Conservation (phyloP, 228 moss, liverwort and hornwort species). For the Sphagnum fallax region DNA sequence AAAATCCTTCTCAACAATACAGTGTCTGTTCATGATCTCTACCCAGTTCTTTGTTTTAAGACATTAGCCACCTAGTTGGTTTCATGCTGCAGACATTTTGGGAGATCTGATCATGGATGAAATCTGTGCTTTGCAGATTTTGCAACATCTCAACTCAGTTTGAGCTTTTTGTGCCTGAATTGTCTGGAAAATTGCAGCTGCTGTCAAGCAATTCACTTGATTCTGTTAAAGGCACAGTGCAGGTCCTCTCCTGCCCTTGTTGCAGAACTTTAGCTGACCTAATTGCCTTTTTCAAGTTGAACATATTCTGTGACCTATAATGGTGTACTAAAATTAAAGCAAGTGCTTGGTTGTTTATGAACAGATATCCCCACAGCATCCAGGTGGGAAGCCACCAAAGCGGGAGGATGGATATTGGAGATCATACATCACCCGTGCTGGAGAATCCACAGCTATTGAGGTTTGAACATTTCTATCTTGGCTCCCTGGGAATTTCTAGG, state of each 20-base stretch:
- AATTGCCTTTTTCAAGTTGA: neutral
- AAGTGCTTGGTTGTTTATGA: neutral
- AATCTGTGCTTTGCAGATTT: slow-evolving; percentile 42
- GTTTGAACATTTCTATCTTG: slow-evolving; percentile 11
- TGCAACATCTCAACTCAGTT: slow-evolving; percentile 70
- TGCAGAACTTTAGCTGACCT: neutral
- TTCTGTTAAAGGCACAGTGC: slow-evolving; percentile 34
- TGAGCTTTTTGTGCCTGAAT: slow-evolving; percentile 88
- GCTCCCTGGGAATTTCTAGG: too few species aligned
- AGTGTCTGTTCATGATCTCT: neutral
- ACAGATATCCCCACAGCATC: slow-evolving; percentile 76
- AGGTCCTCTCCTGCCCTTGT: slow-evolving; percentile 15
- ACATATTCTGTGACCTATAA: too few species aligned
- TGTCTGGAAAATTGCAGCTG: slow-evolving; percentile 65
- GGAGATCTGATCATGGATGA: too few species aligned
- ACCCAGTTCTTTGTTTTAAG: too few species aligned
- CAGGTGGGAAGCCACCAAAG: slow-evolving; percentile 42
- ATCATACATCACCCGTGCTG: slow-evolving; percentile 82
- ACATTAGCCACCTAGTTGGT: too few species aligned
- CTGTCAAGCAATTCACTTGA: slow-evolving; percentile 41
- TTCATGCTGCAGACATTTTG: too few species aligned
- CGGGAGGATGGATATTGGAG: slow-evolving; percentile 88
- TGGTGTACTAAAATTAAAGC: neutral
- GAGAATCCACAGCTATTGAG: slow-evolving; percentile 89
- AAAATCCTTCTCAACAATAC: neutral